Conservation (phyloP, 495 filamentous ascomycete genomes). For the Penicillium flavigenum region DNA sequence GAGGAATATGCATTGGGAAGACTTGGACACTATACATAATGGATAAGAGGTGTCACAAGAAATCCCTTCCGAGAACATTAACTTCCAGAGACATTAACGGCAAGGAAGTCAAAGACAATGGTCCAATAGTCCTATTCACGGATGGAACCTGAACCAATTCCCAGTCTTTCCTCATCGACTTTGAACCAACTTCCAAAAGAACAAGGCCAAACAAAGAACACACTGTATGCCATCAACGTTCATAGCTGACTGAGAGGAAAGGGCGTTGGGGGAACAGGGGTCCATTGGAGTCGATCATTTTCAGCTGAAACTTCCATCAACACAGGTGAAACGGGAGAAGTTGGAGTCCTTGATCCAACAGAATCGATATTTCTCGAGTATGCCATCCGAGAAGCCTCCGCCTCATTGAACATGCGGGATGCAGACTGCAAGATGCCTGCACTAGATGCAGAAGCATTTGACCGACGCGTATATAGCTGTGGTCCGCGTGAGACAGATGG, state of each 20-base stretch:
- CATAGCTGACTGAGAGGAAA: not conserved
- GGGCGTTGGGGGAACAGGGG: not conserved
- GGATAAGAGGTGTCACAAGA: not conserved
- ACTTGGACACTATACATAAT: not conserved
- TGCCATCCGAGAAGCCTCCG: not conserved
- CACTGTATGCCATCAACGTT: not conserved
- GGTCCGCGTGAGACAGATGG: not conserved
- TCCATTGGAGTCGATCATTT: not conserved
- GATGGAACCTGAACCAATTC: not conserved
- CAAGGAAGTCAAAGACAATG: not conserved
- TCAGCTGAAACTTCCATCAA: not conserved
- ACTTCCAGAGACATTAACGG: not conserved
- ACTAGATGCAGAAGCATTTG: conserved; percentile 9
- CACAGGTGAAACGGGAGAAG: not conserved
- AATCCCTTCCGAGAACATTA: not conserved
- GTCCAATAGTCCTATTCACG: not conserved
- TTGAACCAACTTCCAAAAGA: not conserved
- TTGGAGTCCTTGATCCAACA: not conserved
- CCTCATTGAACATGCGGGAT: not conserved
- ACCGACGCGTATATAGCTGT: not conserved
- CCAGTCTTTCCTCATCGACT: not conserved
- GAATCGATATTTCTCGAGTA: not conserved
- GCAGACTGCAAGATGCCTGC: not conserved
- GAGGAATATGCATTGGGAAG: not conserved
- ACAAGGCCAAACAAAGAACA: not conserved